Evolutionary conservation across 371 early-diverging fungal genomes (phyloP), one percentile per base, ranked within the genome.

Genomic region (Mortierella sp.): DNA sequence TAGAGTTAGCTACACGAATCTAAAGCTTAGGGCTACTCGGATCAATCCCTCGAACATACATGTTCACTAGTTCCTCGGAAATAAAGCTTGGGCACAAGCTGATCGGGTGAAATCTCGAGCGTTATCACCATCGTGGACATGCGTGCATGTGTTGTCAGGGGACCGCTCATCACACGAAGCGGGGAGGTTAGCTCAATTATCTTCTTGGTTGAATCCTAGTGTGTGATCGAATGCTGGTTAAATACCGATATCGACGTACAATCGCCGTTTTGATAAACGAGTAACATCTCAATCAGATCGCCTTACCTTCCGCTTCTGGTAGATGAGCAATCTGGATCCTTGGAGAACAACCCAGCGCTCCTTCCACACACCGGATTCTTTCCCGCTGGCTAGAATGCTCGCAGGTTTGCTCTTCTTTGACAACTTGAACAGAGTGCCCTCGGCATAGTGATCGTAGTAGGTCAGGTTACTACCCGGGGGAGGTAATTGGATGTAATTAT

Each of bases 291-390:
- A n/a, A n/a, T n/a, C n/a, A n/a, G n/a, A n/a, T n/a, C n/a, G n/a
- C n/a, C n/a, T 6, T 63, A 73, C 74, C 68, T 73, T 73, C 26
- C 74, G 74, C 49, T 68, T 73, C 53, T 64, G 67, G 23, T 63
- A 73, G 16, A 73, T 60, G 1, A 68, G 45, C 34, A 73, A 26
- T 42, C 49, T 67, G n/a, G 63, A 51, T 1, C 74, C 74, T 53
- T 73, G 74, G 6, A 73, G 26, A 9, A 73, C 74, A n/a, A 73
- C 64, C 74, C 74, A 73, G 6, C 68, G 64, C 46, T 73, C 74
- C 42, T 73, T 73, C 74, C 74, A 73, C 4, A 67, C 64, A 0
- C 74, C 74, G 16, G 72, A 49, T 38, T 72, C 73, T 19, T 55
- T 58, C 43, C 54, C 55, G 21, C 50, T 45, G 0, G 74, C 61